phyloP scores from a whole-genome alignment of 345 rosid genomes.

The Sisymbrium irio region DNA sequence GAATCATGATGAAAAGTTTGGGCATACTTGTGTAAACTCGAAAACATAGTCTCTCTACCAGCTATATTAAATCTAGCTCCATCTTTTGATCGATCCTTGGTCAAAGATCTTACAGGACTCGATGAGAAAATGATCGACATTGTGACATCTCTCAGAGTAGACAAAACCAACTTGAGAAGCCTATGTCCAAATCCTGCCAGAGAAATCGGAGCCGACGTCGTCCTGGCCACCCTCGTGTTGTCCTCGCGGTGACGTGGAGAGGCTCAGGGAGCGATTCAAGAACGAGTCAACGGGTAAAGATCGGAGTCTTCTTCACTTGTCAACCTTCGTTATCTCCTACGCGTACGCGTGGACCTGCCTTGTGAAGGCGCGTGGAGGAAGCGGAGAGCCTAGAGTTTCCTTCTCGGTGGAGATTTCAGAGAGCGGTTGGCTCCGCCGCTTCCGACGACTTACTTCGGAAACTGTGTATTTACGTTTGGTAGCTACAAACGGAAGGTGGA shows the following conservation, averaged over 20 bases:
- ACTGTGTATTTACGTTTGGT: conserved; percentile 24
- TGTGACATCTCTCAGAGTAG: not conserved
- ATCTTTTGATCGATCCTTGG: conserved; percentile 5
- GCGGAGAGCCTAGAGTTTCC: not conserved
- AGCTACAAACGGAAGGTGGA: not conserved
- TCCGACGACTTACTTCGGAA: conserved; percentile 28
- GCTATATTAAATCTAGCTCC: conserved; percentile 24
- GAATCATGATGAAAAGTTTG: too few species aligned
- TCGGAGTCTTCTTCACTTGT: conserved; percentile 18
- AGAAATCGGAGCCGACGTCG: not conserved
- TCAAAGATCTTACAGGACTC: conserved; percentile 15
- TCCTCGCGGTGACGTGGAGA: not conserved
- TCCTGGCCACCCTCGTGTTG: conserved; percentile 35
- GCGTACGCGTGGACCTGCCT: conserved; percentile 32
- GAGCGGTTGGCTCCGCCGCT: not conserved
- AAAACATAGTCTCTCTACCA: too few species aligned
- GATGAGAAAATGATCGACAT: not conserved
- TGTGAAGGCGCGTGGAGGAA: conserved; percentile 28
- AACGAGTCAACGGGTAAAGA: too few species aligned
- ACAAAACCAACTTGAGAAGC: conserved; percentile 4
- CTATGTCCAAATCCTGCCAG: not conserved
- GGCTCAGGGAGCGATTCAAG: too few species aligned
- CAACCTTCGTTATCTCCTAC: conserved; percentile 34
- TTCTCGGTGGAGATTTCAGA: too few species aligned
- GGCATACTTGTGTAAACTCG: conserved; percentile 28